A percentile compares a stretch with the other conserved stretches of the same genome.
These are phyloP conservation scores for Camelina neglecta DNA, from an alignment of 345 rosid genomes.

Conservation along the genomic window DNA sequence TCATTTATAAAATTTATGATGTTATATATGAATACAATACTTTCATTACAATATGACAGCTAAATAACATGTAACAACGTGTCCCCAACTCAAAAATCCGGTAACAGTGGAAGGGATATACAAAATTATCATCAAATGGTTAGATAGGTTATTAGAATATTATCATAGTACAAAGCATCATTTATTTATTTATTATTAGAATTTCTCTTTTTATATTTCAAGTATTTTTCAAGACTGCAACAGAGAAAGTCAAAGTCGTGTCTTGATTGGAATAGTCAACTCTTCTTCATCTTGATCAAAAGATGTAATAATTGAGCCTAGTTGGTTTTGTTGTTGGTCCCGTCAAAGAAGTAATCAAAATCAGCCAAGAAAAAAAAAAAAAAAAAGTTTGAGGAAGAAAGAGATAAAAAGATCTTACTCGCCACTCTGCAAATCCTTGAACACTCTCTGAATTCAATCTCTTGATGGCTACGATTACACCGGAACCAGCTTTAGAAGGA, in stretches of 20 bases:
- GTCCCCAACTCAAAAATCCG: neutral
- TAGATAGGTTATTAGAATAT: neutral
- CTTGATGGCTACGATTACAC: constrained; percentile 78
- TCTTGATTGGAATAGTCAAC: constrained; percentile 39
- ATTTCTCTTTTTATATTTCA: neutral
- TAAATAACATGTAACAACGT: constrained; percentile 26
- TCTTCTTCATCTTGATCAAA: constrained; percentile 20
- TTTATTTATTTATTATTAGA: neutral
- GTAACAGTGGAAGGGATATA: constrained; percentile 6
- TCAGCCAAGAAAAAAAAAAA: constrained; percentile 10
- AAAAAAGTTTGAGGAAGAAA: neutral
- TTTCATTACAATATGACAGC: neutral
- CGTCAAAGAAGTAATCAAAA: constrained; percentile 28
- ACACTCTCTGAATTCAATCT: constrained; percentile 65
- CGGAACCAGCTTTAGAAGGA: constrained; percentile 64
- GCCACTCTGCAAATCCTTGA: constrained; percentile 87
- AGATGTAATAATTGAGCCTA: constrained; percentile 7
- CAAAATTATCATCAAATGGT: neutral
- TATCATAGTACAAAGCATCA: neutral
- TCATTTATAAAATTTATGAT: neutral
- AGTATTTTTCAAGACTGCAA: constrained; percentile 7
- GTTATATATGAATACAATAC: neutral
- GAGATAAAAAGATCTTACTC: constrained; percentile 48
- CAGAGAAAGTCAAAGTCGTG: constrained; percentile 34
- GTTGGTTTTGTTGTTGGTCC: neutral